Percentiles rank a stretch among this genome's conserved stretches.
Evolutionary conservation across 768 basidiomycete species (phyloP).

Genomic region (Auricularia heimuer): DNA sequence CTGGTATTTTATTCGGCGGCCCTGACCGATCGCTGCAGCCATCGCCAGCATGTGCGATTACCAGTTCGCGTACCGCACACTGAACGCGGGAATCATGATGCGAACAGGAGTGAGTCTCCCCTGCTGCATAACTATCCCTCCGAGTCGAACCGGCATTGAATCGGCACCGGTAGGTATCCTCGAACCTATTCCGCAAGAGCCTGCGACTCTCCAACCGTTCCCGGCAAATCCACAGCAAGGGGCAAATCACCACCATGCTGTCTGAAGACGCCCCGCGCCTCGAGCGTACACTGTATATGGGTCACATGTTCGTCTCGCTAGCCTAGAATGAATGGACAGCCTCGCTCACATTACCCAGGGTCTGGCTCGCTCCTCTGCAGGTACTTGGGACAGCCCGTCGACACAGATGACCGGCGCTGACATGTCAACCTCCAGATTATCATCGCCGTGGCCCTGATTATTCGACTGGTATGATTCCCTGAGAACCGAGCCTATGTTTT

Average conservation of each 20-base stretch:
- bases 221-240: conserved; percentile 47
- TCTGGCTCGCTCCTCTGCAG: not conserved
- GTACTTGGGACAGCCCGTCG: not conserved
- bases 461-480: conserved; percentile 32
- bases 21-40: conserved; percentile 19
- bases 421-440: conserved; percentile 44
- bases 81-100: not conserved
- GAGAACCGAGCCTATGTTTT: too few species aligned
- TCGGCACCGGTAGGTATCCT: conserved; percentile 22
- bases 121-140: not conserved
- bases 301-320: conserved; percentile 19
- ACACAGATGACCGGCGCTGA: conserved; percentile 34
- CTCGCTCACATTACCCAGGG: not conserved
- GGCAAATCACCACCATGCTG: conserved; percentile 62
- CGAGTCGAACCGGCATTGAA: not conserved
- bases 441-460: conserved; percentile 51
- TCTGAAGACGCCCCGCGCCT: conserved; percentile 51
- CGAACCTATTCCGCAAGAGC: conserved; percentile 53
- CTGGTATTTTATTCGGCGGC: conserved; percentile 1
- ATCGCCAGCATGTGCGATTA: conserved; percentile 9
- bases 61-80: not conserved
- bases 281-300: conserved; percentile 33
- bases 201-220: conserved; percentile 54
- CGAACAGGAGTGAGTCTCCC: not conserved
- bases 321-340: not conserved